Evolutionary conservation across 2,329 filamentous ascomycete species (phyloP).

Genomic region (Xylariaceae sp.): DNA sequence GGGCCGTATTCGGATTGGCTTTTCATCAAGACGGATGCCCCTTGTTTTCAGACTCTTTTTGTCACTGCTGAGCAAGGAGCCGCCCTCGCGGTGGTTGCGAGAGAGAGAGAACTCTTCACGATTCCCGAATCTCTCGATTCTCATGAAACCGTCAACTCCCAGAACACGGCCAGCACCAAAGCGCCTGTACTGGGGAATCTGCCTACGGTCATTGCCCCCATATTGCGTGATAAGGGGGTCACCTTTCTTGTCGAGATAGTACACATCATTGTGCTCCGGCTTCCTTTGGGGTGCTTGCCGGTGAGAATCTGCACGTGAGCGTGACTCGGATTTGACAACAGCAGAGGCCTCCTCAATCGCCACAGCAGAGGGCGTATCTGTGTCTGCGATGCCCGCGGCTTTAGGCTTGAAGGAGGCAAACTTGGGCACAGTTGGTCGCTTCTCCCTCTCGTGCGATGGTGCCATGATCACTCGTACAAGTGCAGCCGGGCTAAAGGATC

Average conservation of each 20-base stretch:
- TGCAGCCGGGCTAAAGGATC: neutral
- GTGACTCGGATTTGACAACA: conserved; percentile 7
- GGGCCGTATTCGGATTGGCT: conserved; percentile 38
- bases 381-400: conserved; percentile 3
- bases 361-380: neutral
- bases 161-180: conserved; percentile 64
- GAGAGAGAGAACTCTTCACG: conserved; percentile 49
- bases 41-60: conserved; percentile 46
- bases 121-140: conserved; percentile 61
- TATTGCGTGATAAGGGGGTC: conserved; percentile 72
- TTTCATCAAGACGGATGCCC: conserved; percentile 35
- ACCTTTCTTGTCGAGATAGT: conserved; percentile 65
- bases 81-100: conserved; percentile 40
- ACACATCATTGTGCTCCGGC: conserved; percentile 36
- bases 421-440: conserved; percentile 50
- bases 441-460: conserved; percentile 26
- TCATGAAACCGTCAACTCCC: conserved; percentile 54
- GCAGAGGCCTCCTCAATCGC: neutral
- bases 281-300: conserved; percentile 12
- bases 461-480: conserved; percentile 10
- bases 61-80: conserved; percentile 38
- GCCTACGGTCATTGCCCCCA: conserved; percentile 66
- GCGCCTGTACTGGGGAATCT: conserved; percentile 65
- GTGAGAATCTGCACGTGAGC: conserved; percentile 10
- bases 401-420: conserved; percentile 64